Base-by-base conservation (phyloP, 1,284 basidiomycete genomes). In the Moesziomyces aphidis region DNA sequence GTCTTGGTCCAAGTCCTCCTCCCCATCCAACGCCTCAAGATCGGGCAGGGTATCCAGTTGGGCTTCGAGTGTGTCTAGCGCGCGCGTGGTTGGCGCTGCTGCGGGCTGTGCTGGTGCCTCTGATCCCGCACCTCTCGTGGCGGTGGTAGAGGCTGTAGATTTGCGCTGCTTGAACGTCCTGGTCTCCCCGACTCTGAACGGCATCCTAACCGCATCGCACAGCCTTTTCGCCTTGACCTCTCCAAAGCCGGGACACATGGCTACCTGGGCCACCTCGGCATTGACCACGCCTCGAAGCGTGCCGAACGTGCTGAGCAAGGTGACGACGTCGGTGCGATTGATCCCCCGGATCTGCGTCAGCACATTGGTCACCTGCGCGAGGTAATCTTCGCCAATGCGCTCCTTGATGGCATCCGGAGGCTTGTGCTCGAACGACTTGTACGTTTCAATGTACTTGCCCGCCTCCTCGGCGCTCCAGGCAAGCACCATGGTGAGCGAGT, bases 321-420 rank as follows among this genome's bases (percentile, higher is more conserved):
- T 97, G 85, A 95, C 90, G 1, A 96, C 94, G 81, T 99, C 97
- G 0, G 96, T 98, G 87, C 96, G 97, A 86, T 99, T 99, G 61
- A 99, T 92, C 77, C 93, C 95, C 79, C 90, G 91, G 73, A 98
- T 92, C 73, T 90, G 91, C 0, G 96, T 99, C 39, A 99, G 87
- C 0, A 93, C 89, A n/a, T 90, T 90, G 44, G 92, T 92, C 15
- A 98, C 86, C 78, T 94, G 89, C 6, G 93, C 90, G 67, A 89
- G 86, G 81, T 97, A 95, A 77, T 93, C 92, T 77, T 95, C 93
- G 82, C 95, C 93, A 6, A 93, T 88, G 26, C 93, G 90, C 84
- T 97, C 95, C 85, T 95, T 96, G 86, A 99, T 95, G 74, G 94
- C 86, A 81, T 95, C 92, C 5, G 96, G 95, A 4, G 95, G 90